Conservation (phyloP, 2,329 filamentous ascomycete genomes). For the Beauveria caledonica region DNA sequence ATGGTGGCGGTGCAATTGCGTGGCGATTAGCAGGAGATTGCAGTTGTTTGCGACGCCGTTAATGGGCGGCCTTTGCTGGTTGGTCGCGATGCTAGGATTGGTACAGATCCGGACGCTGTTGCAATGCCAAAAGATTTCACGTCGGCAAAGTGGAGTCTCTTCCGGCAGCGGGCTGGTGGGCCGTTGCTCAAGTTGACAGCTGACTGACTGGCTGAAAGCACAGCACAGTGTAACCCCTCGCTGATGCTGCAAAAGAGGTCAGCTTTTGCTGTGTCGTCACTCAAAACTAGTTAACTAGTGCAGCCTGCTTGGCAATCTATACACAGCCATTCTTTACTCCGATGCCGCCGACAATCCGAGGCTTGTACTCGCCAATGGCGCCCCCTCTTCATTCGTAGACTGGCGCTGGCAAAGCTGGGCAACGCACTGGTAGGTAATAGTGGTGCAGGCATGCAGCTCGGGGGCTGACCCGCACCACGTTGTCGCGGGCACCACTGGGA, state of each 20-base stretch:
- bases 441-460: not conserved
- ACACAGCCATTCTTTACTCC: not conserved
- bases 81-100: not conserved
- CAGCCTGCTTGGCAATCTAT: not conserved
- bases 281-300: no score
- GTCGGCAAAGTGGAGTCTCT: not conserved
- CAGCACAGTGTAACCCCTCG: not conserved
- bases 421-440: no score
- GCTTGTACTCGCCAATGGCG: not conserved
- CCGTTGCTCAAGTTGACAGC: not conserved
- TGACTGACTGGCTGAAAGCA: not conserved
- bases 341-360: constrained; percentile 5
- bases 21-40: not conserved
- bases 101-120: not conserved
- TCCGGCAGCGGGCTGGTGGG: not conserved
- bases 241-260: not conserved
- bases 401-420: no score
- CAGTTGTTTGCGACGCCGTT: not conserved
- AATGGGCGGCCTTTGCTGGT: not conserved
- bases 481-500: constrained; percentile 8
- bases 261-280: not conserved
- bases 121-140: constrained; percentile 1
- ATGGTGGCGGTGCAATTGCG: constrained; percentile 38
- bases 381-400: not conserved
- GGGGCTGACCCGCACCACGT: constrained; percentile 7